phyloP scores from a whole-genome alignment of 1,139 yeast genomes.

The Candida sanyaensis region DNA sequence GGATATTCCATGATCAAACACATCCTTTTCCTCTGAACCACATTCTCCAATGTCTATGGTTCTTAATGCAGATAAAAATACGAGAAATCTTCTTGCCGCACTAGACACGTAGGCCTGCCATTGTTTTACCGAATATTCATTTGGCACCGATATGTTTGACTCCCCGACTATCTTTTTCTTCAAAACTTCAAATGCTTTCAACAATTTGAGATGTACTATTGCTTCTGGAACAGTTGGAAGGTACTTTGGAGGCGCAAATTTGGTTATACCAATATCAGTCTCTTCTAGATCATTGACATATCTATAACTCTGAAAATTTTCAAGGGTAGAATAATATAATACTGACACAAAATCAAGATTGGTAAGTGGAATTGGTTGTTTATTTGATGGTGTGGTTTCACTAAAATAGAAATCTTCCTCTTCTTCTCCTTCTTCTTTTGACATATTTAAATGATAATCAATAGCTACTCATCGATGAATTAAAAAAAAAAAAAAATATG shows the following conservation, averaged over 20 bases:
- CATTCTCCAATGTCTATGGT: neutral
- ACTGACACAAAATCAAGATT: neutral
- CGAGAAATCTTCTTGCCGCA: slow-evolving; percentile 30
- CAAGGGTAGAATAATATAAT: neutral
- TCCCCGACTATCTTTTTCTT: slow-evolving; percentile 17
- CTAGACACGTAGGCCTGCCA: slow-evolving; percentile 33
- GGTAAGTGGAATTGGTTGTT: neutral
- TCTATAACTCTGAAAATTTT: slow-evolving; percentile 3
- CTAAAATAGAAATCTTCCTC: neutral
- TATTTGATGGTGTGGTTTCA: neutral
- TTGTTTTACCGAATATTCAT: slow-evolving; percentile 17
- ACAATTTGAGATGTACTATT: slow-evolving; percentile 32
- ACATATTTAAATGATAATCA: neutral
- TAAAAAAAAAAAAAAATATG: no score
- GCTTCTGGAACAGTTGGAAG: slow-evolving; percentile 3
- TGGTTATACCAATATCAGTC: neutral
- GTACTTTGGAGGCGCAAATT: neutral
- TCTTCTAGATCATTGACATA: neutral
- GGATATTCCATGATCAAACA: neutral
- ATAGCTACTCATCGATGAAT: no score
- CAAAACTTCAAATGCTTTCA: slow-evolving; percentile 28
- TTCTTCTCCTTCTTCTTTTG: neutral
- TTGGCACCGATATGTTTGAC: slow-evolving; percentile 9
- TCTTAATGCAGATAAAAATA: slow-evolving; percentile 25
- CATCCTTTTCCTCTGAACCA: slow-evolving; percentile 4